Percentiles rank a stretch among this genome's conserved stretches.
Evolutionary conservation across 192 early-diverging fungal species (phyloP).

Genomic region (Haplosporangium gracile): DNA sequence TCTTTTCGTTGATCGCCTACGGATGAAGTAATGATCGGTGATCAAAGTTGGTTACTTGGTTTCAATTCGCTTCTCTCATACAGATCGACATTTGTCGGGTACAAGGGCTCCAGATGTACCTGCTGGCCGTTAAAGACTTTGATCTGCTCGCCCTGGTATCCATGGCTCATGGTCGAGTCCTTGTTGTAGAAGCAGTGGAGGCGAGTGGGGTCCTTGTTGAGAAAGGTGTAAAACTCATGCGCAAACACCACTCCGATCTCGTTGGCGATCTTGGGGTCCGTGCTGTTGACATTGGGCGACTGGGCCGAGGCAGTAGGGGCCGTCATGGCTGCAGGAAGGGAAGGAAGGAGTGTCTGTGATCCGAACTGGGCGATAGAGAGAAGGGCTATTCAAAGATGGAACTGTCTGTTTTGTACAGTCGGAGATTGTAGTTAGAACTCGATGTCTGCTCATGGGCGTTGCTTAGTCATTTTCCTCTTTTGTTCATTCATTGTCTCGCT

Average conservation of each 20-base stretch:
- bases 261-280: background rate
- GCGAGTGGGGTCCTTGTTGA: slow-evolving; percentile 82
- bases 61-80: background rate
- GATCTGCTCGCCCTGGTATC: slow-evolving; percentile 80
- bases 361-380: background rate
- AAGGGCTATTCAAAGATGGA: background rate
- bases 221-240: slow-evolving; percentile 91
- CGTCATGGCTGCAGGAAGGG: slow-evolving; percentile 15
- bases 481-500: too few relatives aligned
- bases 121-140: slow-evolving; percentile 74
- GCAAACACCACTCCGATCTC: slow-evolving; percentile 90
- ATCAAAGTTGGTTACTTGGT: background rate
- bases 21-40: background rate
- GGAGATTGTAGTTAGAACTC: too few relatives aligned
- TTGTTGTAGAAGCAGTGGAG: slow-evolving; percentile 89
- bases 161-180: slow-evolving; percentile 83
- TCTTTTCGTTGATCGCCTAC: slow-evolving; percentile 85
- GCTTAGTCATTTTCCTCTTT: too few relatives aligned
- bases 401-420: too few relatives aligned
- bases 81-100: background rate
- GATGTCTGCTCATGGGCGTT: too few relatives aligned
- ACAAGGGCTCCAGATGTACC: slow-evolving; percentile 46
- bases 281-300: slow-evolving; percentile 5
- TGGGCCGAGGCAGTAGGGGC: slow-evolving; percentile 39
- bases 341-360: background rate